Base-by-base conservation (phyloP, 345 rosid genomes). In the Raphanus sativus region DNA sequence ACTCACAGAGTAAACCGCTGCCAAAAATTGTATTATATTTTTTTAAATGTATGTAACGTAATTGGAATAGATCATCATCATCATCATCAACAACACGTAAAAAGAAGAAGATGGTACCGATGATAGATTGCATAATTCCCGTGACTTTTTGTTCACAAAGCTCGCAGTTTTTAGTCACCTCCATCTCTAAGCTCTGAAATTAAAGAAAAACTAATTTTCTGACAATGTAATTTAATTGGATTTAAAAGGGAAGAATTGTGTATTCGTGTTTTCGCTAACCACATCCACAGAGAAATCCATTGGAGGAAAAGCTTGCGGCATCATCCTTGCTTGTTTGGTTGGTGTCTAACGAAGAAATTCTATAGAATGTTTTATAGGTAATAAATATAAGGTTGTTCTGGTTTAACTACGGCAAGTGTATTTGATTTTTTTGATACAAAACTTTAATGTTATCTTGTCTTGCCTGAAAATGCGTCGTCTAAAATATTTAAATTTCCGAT, bases 121-220 rank as follows among this genome's bases (percentile, higher is more conserved):
- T 15, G 30, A 78, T 24, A 25, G 33, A 60, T 25, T 78, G 73
- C 81, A 78, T 59, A 7, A 72, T 2, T 66, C 67, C 81, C 9
- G 63, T 0, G 1, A 78, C 81, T 73, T 72, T 78, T 25, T 33
- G 73, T 1, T 24, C 6, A 54, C 81, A 78, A 50, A 45, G 45
- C 11, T 48, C 17, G 63, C 81, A 78, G 64, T 24, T 16, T 67
- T 58, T 67, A 67, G 67, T 72, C 74, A 73, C 73, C 60, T 73
- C 52, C 74, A 78, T 78, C 58, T 45, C 77, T 25, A 40, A 67
- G 26, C 63, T 78, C 77, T 78, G 76, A 64, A 77, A 13, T 45
- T 9, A 8, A 38, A 38, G 3, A 38, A 38, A 38, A 21, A 21
- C 21, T 21, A 34, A 4, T 38, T 9, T 40, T 40, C 10, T 40